Evolutionary conservation across 78 protist species (phyloP).

Genomic region (Carpediemonas membranifera): DNA sequence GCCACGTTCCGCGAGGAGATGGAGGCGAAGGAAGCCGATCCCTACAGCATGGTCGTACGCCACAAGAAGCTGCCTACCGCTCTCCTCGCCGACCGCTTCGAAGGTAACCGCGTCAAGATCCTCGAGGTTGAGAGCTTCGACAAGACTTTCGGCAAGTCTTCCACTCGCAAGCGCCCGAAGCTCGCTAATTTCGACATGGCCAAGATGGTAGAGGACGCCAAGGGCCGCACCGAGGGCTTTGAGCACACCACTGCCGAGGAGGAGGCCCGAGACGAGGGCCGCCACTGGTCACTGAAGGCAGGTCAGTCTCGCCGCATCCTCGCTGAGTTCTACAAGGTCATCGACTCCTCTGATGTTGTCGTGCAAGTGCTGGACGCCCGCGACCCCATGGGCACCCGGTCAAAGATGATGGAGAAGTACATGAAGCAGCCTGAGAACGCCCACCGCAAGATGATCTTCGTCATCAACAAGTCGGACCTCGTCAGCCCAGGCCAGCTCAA

Average conservation of each 20-base stretch:
- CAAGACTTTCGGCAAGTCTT: conserved; percentile 71
- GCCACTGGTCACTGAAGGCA: conserved; percentile 60
- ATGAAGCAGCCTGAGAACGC: conserved; percentile 35
- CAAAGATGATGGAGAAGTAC: conserved; percentile 16
- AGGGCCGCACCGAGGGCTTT: not conserved
- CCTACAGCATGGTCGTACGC: conserved; percentile 52
- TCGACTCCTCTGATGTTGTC: not conserved
- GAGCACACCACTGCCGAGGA: not conserved
- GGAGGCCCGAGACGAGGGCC: conserved; percentile 3
- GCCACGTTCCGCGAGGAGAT: conserved; percentile 48
- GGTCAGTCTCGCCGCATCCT: conserved; percentile 87
- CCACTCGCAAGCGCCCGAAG: conserved; percentile 47
- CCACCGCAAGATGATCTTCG: conserved; percentile 91
- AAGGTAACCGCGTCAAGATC: conserved; percentile 4
- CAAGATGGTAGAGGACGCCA: not conserved
- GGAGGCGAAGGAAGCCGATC: conserved; percentile 33
- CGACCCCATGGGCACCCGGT: conserved; percentile 2
- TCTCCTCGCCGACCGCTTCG: conserved; percentile 29
- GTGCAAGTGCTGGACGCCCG: conserved; percentile 3
- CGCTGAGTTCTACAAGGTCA: conserved; percentile 84
- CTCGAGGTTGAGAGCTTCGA: conserved; percentile 61
- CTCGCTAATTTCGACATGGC: not conserved
- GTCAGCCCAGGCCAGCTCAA: conserved; percentile 89
- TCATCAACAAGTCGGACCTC: conserved; percentile 96
- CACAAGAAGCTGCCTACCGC: conserved; percentile 48